A percentile compares a stretch with the other conserved stretches of the same genome.
phyloP scores from a whole-genome alignment of 495 filamentous ascomycete genomes.

The Hypoxylon fuscum region DNA sequence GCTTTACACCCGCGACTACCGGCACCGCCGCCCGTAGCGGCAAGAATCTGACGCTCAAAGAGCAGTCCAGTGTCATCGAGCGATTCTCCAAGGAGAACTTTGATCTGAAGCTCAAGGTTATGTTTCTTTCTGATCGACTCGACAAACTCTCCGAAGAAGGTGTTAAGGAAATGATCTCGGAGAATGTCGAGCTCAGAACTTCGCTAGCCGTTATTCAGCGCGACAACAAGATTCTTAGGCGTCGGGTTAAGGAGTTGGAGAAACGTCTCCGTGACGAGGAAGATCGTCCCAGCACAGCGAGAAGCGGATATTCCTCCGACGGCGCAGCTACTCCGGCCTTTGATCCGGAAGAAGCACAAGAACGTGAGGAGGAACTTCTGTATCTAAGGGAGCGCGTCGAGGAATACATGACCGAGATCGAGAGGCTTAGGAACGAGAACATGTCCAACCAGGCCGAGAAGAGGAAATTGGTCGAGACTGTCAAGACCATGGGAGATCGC shows the following conservation, averaged over 20 bases:
- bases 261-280: constrained; percentile 81
- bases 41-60: constrained; percentile 90
- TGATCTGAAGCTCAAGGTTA: constrained; percentile 96
- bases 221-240: constrained; percentile 82
- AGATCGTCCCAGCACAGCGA: constrained; percentile 64
- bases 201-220: constrained; percentile 85
- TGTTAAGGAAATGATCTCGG: constrained; percentile 94
- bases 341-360: constrained; percentile 71
- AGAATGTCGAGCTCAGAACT: constrained; percentile 95
- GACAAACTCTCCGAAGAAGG: constrained; percentile 95
- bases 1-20: constrained; percentile 55
- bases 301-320: constrained; percentile 55
- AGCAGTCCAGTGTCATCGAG: constrained; percentile 96
- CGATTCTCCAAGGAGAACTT: constrained; percentile 96
- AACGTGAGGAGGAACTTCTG: constrained; percentile 83
- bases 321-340: constrained; percentile 57
- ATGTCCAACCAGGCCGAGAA: constrained; percentile 82
- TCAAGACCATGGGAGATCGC: constrained; percentile 74
- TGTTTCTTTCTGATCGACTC: constrained; percentile 92
- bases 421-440: constrained; percentile 78
- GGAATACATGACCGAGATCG: constrained; percentile 82
- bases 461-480: constrained; percentile 78
- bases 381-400: constrained; percentile 86
- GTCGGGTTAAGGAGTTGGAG: constrained; percentile 83
- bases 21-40: constrained; percentile 70